phyloP scores from a whole-genome alignment of 75 land plant genomes.

The Larix kaempferi region DNA sequence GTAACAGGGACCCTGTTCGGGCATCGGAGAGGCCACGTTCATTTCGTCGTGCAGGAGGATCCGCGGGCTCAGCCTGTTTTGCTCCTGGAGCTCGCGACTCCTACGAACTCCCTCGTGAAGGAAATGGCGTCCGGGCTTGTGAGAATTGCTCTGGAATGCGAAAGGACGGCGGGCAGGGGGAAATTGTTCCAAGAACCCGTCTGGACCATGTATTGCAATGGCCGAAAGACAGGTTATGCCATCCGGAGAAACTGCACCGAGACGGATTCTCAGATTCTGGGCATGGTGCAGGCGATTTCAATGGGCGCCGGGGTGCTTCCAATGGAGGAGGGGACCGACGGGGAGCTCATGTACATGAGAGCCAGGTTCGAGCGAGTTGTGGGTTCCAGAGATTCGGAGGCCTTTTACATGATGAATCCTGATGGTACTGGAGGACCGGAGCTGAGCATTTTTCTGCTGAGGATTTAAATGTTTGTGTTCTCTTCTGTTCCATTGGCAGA shows the following conservation, averaged over 20 bases:
- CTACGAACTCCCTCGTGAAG: constrained; percentile 58
- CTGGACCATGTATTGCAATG: constrained; percentile 40
- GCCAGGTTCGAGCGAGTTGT: constrained; percentile 90
- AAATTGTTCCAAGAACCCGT: constrained; percentile 14
- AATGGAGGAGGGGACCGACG: not conserved
- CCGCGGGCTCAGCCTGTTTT: constrained; percentile 50
- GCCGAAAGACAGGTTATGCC: constrained; percentile 26
- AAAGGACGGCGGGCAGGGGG: constrained; percentile 15
- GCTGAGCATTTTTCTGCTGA: constrained; percentile 83
- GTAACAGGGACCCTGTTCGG: constrained; percentile 77
- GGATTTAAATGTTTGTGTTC: constrained; percentile 8
- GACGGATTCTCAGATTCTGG: constrained; percentile 8
- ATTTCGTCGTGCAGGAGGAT: constrained; percentile 69
- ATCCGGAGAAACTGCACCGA: constrained; percentile 13
- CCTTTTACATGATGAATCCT: constrained; percentile 95
- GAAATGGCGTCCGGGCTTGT: constrained; percentile 90
- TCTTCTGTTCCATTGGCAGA: too few species aligned
- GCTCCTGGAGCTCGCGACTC: constrained; percentile 63
- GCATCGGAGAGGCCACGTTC: constrained; percentile 64
- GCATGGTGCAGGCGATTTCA: constrained; percentile 16
- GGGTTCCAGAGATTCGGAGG: constrained; percentile 84
- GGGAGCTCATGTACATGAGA: constrained; percentile 76
- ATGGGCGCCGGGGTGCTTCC: constrained; percentile 35
- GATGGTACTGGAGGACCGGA: constrained; percentile 90
- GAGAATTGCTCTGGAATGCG: constrained; percentile 73